Conservation (phyloP, 163 green algal genomes). For the Coccomyxa subellipsoidea region DNA sequence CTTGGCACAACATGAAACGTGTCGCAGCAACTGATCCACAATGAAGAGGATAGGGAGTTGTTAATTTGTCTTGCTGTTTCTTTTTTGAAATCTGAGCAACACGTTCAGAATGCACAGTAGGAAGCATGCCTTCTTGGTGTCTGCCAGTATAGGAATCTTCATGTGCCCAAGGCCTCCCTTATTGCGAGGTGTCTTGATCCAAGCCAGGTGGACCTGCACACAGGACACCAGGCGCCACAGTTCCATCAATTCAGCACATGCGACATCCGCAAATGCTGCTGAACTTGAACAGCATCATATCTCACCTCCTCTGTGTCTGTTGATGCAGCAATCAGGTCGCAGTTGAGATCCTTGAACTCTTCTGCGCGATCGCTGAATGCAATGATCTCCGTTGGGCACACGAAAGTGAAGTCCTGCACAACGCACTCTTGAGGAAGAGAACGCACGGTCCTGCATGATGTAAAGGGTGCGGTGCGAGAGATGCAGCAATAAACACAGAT, state of each 20-base stretch:
- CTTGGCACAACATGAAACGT: too few relatives aligned
- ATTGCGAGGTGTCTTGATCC: constrained; percentile 81
- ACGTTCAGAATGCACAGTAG: too few relatives aligned
- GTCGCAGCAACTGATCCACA: too few relatives aligned
- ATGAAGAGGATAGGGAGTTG: too few relatives aligned
- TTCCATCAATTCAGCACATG: background rate
- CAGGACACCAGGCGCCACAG: background rate
- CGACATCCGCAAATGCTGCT: too few relatives aligned
- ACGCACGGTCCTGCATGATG: background rate
- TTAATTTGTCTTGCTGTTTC: too few relatives aligned
- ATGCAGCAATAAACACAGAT: background rate
- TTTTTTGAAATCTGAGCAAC: too few relatives aligned
- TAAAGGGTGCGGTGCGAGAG: background rate
- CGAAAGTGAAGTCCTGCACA: constrained; percentile 85
- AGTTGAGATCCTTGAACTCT: constrained; percentile 79
- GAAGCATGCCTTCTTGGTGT: constrained; percentile 65
- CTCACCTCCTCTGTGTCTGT: constrained; percentile 11
- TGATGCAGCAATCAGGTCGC: constrained; percentile 51
- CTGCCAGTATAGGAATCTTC: constrained; percentile 79
- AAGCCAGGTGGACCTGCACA: constrained; percentile 61
- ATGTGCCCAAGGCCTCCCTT: constrained; percentile 78
- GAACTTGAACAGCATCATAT: too few relatives aligned
- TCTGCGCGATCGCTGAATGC: constrained; percentile 77
- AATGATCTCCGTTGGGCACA: constrained; percentile 86
- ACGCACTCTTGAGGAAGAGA: too few relatives aligned